These are phyloP conservation scores for Atkinsonella texensis DNA, from an alignment of 2,329 filamentous ascomycete species.

Conservation along the genomic window DNA sequence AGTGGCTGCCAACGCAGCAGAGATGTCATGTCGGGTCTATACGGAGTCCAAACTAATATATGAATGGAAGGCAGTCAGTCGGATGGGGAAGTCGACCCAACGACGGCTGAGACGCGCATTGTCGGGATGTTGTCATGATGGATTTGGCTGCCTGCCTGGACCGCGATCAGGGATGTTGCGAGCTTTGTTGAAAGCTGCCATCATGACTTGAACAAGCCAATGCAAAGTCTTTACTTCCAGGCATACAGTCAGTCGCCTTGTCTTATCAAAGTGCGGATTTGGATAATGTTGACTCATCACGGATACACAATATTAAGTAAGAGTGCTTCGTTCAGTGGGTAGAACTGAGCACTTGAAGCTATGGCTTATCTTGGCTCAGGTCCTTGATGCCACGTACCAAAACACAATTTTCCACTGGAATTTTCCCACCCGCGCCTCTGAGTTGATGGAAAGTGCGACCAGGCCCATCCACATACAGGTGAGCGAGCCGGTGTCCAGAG, in stretches of 20 bases:
- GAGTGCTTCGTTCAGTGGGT: no score
- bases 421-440: not conserved
- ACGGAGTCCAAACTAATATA: not conserved
- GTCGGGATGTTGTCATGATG: not conserved
- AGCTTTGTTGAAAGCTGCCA: not conserved
- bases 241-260: not conserved
- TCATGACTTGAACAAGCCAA: not conserved
- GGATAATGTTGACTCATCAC: no score
- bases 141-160: not conserved
- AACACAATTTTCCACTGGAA: not conserved
- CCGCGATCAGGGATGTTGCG: not conserved
- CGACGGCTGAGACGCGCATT: not conserved
- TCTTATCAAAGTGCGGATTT: not conserved
- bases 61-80: not conserved
- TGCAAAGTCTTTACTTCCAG: no score
- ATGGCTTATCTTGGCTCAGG: not conserved
- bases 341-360: no score
- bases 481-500: no score
- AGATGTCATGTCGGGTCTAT: not conserved
- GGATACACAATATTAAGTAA: no score
- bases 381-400: not conserved
- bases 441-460: not conserved
- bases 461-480: not conserved
- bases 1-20: slow-evolving; percentile 2
- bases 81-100: not conserved